Evolutionary conservation across 495 filamentous ascomycete genomes (phyloP), one percentile per base, ranked within the genome.

Genomic region (Xylaria palmicola): DNA sequence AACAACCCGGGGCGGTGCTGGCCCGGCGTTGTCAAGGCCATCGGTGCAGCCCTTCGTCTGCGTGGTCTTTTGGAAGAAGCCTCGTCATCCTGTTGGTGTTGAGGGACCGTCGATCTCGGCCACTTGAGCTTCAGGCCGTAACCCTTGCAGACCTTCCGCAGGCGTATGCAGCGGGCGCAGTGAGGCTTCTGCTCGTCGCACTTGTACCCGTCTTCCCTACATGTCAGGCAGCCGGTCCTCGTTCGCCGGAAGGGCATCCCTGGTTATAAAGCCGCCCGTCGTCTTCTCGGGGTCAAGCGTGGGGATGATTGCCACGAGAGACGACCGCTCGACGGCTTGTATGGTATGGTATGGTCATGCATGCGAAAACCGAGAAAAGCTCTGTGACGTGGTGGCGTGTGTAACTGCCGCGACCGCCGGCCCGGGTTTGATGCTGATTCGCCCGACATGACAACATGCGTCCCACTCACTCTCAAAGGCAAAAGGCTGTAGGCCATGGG

Each of bases 121-220:
- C 69, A 72, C 45, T 51, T 70, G 20, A 70, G 63, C 32, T 56
- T 56, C 30, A 72, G 55, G 37, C 67, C 69, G 62, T 72, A 72
- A 1, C 69, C 69, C 43, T 72, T 64, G 29, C 69, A 72, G 3
- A 27, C 43, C 49, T 69, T 72, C 13, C 43, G 32, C 10, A 72
- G 63, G 6, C 69, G 65, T 37, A 55, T 55, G 17, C 69, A 72
- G 44, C 69, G 59, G 24, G 62, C 67, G 29, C 69, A 72, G 59
- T 66, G 66, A 1, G 69, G 69, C 37, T 66, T 72, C 19, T 66
- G 27, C 44, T 72, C 69, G 36, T 72, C 69, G 27, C 69, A 72
- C 36, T 72, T 72, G 37, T 72, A 70, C 1, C 69, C 69, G 34
- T 72, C 69, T 27, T 68, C 69, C 45, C 69, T 64, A 40, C 69